These are phyloP conservation scores for Candida bentonensis DNA, from an alignment of 805 yeast species.

Conservation along the genomic window DNA sequence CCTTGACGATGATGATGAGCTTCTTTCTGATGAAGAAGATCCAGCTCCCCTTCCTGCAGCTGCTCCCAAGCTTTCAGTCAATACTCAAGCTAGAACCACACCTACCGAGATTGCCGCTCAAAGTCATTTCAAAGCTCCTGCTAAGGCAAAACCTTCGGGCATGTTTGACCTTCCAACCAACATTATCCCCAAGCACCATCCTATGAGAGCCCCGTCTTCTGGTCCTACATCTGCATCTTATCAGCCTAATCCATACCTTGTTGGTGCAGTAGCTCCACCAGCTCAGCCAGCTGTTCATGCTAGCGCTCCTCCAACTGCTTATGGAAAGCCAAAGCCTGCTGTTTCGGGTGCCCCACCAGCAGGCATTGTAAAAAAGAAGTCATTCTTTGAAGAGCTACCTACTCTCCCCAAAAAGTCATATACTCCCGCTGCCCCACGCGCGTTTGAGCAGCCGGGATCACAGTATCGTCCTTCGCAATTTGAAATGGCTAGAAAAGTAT, in stretches of 20 bases:
- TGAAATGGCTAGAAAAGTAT: constrained; percentile 6
- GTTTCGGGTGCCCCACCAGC: constrained; percentile 5
- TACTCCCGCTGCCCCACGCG: constrained; percentile 3
- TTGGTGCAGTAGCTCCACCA: neutral
- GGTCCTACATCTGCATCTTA: neutral
- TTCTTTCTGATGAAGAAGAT: constrained; percentile 18
- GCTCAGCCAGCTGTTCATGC: neutral
- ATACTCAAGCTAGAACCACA: constrained; percentile 3
- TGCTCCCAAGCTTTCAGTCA: constrained; percentile 1
- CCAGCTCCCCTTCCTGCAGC: constrained; percentile 2
- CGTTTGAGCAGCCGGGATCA: neutral
- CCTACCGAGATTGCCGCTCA: neutral
- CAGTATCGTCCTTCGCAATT: constrained; percentile 2
- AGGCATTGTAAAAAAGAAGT: constrained; percentile 20
- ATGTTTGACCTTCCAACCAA: constrained; percentile 21
- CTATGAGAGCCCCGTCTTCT: neutral
- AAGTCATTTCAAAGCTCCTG: neutral
- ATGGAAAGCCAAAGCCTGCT: neutral
- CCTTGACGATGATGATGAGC: constrained; percentile 21
- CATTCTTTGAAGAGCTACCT: constrained; percentile 51
- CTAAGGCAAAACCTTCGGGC: constrained; percentile 5
- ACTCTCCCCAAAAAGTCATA: constrained; percentile 18
- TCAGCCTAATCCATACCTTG: neutral
- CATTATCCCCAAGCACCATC: constrained; percentile 15
- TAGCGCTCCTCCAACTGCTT: neutral